Evolutionary conservation across 1,139 yeast genomes (phyloP).

Genomic region (Candida neerlandica): DNA sequence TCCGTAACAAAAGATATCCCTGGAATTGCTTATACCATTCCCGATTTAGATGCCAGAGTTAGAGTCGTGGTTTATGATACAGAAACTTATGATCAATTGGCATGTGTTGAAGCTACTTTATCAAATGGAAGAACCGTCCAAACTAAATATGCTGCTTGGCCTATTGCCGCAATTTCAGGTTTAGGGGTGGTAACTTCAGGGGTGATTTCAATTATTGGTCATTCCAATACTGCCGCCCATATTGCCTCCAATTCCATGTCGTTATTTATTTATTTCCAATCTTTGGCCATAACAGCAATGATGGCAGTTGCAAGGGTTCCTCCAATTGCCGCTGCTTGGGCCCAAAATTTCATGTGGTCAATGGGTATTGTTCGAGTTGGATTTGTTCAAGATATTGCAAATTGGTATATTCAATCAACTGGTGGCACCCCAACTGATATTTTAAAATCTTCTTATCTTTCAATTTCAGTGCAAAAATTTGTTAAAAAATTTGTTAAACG

Average conservation of each 20-base stretch:
- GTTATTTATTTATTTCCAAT: slow-evolving; percentile 89
- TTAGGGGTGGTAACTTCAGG: slow-evolving; percentile 87
- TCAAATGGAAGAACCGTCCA: slow-evolving; percentile 93
- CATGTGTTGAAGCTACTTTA: slow-evolving; percentile 90
- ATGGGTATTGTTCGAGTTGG: slow-evolving; percentile 80
- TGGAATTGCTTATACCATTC: slow-evolving; percentile 81
- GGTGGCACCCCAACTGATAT: slow-evolving; percentile 87
- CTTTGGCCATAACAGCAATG: slow-evolving; percentile 91
- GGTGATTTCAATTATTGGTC: slow-evolving; percentile 82
- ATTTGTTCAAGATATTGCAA: slow-evolving; percentile 85
- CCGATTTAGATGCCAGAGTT: slow-evolving; percentile 93
- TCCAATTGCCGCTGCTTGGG: slow-evolving; percentile 98
- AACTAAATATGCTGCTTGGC: slow-evolving; percentile 95
- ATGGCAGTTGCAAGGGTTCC: slow-evolving; percentile 94
- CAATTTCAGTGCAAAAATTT: slow-evolving; percentile 72
- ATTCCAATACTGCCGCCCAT: slow-evolving; percentile 92
- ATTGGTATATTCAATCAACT: slow-evolving; percentile 96
- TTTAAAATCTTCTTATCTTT: slow-evolving; percentile 53
- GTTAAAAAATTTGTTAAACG: slow-evolving; percentile 21
- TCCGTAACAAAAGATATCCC: slow-evolving; percentile 63
- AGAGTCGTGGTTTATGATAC: slow-evolving; percentile 58
- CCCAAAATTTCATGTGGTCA: slow-evolving; percentile 96
- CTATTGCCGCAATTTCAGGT: slow-evolving; percentile 90
- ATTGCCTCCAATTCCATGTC: slow-evolving; percentile 95
- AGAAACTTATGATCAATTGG: slow-evolving; percentile 52